phyloP scores from a whole-genome alignment of 768 basidiomycete species.

The Kwoniella sp. region DNA sequence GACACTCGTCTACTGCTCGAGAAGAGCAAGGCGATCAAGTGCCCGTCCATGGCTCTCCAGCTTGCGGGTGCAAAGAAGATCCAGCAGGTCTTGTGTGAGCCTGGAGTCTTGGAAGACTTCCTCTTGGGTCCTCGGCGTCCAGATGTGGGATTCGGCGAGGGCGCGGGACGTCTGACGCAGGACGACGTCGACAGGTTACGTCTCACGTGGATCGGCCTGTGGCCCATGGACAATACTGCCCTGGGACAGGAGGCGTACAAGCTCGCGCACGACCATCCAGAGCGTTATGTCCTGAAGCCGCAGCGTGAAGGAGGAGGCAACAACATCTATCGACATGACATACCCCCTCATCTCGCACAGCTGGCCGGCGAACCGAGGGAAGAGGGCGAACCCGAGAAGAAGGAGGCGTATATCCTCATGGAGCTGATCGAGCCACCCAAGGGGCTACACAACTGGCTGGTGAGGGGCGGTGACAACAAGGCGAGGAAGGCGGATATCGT shows the following conservation, averaged over 20 bases:
- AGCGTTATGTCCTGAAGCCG: constrained; percentile 80
- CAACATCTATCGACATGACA: constrained; percentile 81
- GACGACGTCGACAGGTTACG: constrained; percentile 59
- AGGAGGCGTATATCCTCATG: constrained; percentile 93
- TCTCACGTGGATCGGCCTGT: constrained; percentile 84
- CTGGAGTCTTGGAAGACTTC: constrained; percentile 70
- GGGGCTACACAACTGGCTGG: constrained; percentile 65
- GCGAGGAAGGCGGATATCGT: constrained; percentile 66
- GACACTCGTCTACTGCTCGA: constrained; percentile 72
- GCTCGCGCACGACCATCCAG: constrained; percentile 56
- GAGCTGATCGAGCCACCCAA: constrained; percentile 76
- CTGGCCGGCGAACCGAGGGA: constrained; percentile 53
- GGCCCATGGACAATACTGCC: constrained; percentile 59
- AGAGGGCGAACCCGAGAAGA: constrained; percentile 53
- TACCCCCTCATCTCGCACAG: constrained; percentile 67
- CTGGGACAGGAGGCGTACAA: constrained; percentile 54
- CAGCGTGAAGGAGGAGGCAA: constrained; percentile 98
- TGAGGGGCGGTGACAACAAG: constrained; percentile 63
- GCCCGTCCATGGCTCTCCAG: constrained; percentile 82
- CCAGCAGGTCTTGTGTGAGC: constrained; percentile 75
- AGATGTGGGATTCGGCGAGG: constrained; percentile 39
- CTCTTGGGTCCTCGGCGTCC: constrained; percentile 50
- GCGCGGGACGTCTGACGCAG: constrained; percentile 25
- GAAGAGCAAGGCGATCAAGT: constrained; percentile 80
- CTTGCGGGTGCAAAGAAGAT: constrained; percentile 96